These are phyloP conservation scores for Paragyromitra xinjiangensis DNA, from an alignment of 495 filamentous ascomycete species.

Conservation along the genomic window DNA sequence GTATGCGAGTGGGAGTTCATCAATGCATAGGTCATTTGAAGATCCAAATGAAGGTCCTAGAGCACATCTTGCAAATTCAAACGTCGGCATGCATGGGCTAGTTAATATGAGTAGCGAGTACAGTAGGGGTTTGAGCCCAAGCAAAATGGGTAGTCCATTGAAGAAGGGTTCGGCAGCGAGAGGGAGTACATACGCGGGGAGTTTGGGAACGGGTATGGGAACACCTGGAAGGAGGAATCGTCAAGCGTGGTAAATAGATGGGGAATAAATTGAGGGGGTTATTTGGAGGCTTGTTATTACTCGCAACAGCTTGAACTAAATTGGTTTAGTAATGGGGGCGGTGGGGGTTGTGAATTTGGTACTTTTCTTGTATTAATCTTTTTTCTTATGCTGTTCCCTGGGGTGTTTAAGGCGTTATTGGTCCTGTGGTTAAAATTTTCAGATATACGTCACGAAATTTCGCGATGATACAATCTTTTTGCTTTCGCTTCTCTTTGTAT, in stretches of 20 bases:
- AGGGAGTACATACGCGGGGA: conserved; percentile 46
- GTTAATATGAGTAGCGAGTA: conserved; percentile 55
- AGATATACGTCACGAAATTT: conserved; percentile 2
- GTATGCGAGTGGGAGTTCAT: conserved; percentile 17
- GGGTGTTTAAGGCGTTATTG: conserved; percentile 15
- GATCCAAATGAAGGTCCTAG: conserved; percentile 33
- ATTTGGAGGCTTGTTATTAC: conserved; percentile 15
- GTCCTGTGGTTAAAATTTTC: background rate
- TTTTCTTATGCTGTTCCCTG: background rate
- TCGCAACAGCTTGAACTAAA: background rate
- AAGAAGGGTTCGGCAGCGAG: conserved; percentile 41
- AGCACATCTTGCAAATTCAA: conserved; percentile 26
- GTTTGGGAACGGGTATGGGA: conserved; percentile 30
- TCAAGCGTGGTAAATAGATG: conserved; percentile 1
- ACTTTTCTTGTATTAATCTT: conserved; percentile 13
- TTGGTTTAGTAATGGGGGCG: background rate
- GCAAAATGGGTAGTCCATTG: conserved; percentile 55
- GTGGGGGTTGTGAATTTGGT: background rate
- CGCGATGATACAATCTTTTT: background rate
- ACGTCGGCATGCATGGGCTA: conserved; percentile 53
- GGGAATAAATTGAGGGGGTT: background rate
- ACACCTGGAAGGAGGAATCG: conserved; percentile 17
- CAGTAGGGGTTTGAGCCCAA: conserved; percentile 50
- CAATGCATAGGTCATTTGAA: conserved; percentile 12
- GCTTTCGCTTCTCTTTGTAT: background rate